A percentile compares a stretch with the other conserved stretches of the same genome.
phyloP scores from a whole-genome alignment of 305 asterid genomes.

The Solanum aculeatissimum region DNA sequence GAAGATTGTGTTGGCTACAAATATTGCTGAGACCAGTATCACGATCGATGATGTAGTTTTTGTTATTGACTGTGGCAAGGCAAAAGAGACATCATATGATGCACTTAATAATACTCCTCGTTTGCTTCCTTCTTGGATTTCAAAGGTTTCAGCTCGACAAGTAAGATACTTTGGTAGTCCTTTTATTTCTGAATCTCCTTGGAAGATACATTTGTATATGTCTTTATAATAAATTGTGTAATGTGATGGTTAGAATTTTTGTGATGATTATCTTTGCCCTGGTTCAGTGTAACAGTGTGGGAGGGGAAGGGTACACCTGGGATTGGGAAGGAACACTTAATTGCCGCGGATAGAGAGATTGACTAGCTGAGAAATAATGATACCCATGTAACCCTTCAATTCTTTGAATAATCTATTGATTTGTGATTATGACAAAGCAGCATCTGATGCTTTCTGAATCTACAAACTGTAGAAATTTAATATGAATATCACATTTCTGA shows the following conservation, averaged over 20 bases:
- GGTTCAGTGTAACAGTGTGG: not conserved
- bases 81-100: constrained; percentile 95
- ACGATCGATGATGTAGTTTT: constrained; percentile 83
- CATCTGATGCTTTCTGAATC: not conserved
- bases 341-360: not conserved
- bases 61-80: constrained; percentile 92
- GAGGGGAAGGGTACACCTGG: not conserved
- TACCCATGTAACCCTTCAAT: not conserved
- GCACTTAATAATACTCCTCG: constrained; percentile 95
- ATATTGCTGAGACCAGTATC: constrained; percentile 96
- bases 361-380: not conserved
- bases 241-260: not conserved
- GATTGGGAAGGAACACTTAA: not conserved
- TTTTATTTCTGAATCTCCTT: not conserved
- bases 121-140: constrained; percentile 94
- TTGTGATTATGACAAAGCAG: not conserved
- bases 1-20: constrained; percentile 85
- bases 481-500: not conserved
- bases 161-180: constrained; percentile 28
- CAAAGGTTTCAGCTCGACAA: constrained; percentile 88
- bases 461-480: not conserved
- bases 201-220: not conserved
- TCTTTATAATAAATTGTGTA: not conserved
- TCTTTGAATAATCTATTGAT: not conserved
- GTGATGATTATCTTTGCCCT: not conserved